Evolutionary conservation across 352 stramenopile genomes (phyloP), one percentile per base, ranked within the genome.

Genomic region (Pythium sukuiense): DNA sequence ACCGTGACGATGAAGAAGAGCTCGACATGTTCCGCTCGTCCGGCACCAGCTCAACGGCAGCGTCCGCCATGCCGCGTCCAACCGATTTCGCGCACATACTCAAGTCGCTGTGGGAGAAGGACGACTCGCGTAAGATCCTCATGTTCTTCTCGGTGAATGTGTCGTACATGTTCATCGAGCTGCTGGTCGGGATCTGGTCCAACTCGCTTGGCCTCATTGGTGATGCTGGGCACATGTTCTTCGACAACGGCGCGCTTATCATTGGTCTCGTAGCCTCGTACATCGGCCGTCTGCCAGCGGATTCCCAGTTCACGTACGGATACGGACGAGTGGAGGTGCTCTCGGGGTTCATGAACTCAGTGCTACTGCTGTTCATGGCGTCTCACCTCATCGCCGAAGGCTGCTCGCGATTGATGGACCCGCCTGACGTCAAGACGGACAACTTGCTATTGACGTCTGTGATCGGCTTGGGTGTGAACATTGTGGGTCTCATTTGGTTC

Each of bases 401-500:
- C 13, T 74, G 81, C 6, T 77, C 83, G 59, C 83, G 89, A 11
- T 84, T 96, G 50, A 74, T 87, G 52, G 77, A 94, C 39, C 83
- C 87, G 37, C 82, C 85, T 2, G 80, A 95, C 64, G 77, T 94
- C 55, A 77, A 81, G 57, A 95, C 85, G 3, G 85, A 95, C 57
- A 85, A 97, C 71, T 71, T 97, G 59, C 73, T 97, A 13, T 71
- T 93, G 37, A 96, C 88, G 35, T 97, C 88, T 6, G 83, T 88
- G 4, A 78, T 81, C 62, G 90, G 90, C 6, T 64, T 97, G 16
- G 35, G 81, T 35, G 83, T 97, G 29, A 97, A 97, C 62, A 76
- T 97, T 14, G 76, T 97, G 11, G 90, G 90, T 0, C 76, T 97
- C 11, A 79, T 96, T 26, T 97, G 93, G 76, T 97, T 97, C 54